Base-by-base conservation (phyloP, 179 eudicot species). In the Sideroxylon spinosum region DNA sequence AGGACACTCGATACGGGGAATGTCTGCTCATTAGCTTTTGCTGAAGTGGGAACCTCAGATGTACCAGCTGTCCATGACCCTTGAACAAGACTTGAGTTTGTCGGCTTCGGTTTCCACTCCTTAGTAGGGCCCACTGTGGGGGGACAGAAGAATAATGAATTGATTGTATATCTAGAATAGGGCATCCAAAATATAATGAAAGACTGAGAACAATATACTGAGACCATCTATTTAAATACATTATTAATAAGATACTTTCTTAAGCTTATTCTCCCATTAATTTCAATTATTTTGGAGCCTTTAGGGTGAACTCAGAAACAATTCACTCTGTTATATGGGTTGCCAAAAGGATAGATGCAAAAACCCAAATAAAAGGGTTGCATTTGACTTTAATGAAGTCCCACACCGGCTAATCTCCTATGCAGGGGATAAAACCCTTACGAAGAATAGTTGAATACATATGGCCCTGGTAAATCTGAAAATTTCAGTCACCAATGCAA, bases 31-130 rank as follows among this genome's bases (percentile, higher is more conserved):
- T 68, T 78, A 53, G 77, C 76, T 70, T 88, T 90, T 69, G 56
- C 82, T 71, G 83, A 62, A 61, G 68, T 49, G 53, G 86, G 78
- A 63, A 78, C 79, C 76, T 87, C 93, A 64, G 87, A 25, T 76
- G 84, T 71, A 66, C 78, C 80, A 63, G 79, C 73, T 70, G 84
- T 52, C 69, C 81, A 84, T 62, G 88, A 73, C 68, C 82, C 89
- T 69, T 86, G 90, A 82, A 84, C 80, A 79, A 83, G 50, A 82
- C 56, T 82, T 71, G 84, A 49, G 64, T 71, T 87, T 8, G 85
- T 78, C 44, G 91, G 79, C 79, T 92, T 91, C 23, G 92, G 93
- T 82, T 92, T 92, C 97, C 97, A 92, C 85, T 93, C 97, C 86
- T 84, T 92, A 73, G 80, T 84, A 57, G 90, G 85, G 57, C 88